These are phyloP conservation scores for Aspergillus udagawae DNA, from an alignment of 2,329 filamentous ascomycete species.

Conservation along the genomic window DNA sequence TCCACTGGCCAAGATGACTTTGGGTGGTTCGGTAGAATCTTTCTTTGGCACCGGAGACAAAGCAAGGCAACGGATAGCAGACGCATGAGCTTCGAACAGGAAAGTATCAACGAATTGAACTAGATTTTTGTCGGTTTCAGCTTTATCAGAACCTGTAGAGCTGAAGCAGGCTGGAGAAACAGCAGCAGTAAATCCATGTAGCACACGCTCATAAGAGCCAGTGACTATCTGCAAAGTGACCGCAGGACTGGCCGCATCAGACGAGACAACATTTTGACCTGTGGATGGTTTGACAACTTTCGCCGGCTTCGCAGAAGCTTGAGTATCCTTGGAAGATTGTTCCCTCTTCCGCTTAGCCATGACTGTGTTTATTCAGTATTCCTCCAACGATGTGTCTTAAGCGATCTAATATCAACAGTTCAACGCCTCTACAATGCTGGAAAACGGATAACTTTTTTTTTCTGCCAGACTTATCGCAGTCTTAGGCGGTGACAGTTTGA, in stretches of 20 bases:
- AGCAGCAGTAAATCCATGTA: constrained; percentile 84
- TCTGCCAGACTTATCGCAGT: constrained; percentile 17
- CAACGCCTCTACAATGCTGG: not conserved
- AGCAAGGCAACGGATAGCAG: constrained; percentile 83
- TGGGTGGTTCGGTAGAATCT: constrained; percentile 59
- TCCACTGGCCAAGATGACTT: constrained; percentile 84
- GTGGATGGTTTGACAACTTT: constrained; percentile 33
- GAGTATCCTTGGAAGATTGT: constrained; percentile 24
- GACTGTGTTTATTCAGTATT: constrained; percentile 1
- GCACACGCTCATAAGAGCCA: constrained; percentile 87
- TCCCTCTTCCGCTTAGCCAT: constrained; percentile 48
- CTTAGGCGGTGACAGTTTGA: constrained; percentile 10
- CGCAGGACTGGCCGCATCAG: constrained; percentile 26
- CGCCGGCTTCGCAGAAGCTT: constrained; percentile 20
- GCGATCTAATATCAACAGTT: not conserved
- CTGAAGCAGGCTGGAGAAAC: constrained; percentile 45
- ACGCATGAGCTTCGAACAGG: constrained; percentile 88
- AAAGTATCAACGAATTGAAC: constrained; percentile 85
- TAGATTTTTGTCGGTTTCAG: constrained; percentile 26
- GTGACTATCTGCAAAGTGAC: constrained; percentile 81
- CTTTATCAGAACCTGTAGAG: constrained; percentile 19
- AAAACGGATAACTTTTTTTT: constrained; percentile 22
- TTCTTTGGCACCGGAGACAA: constrained; percentile 69
- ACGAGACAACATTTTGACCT: constrained; percentile 14
- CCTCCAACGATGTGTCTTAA: not conserved